These are phyloP conservation scores for Raphanus raphanistrum DNA, from an alignment of 345 rosid genomes.

Conservation along the genomic window DNA sequence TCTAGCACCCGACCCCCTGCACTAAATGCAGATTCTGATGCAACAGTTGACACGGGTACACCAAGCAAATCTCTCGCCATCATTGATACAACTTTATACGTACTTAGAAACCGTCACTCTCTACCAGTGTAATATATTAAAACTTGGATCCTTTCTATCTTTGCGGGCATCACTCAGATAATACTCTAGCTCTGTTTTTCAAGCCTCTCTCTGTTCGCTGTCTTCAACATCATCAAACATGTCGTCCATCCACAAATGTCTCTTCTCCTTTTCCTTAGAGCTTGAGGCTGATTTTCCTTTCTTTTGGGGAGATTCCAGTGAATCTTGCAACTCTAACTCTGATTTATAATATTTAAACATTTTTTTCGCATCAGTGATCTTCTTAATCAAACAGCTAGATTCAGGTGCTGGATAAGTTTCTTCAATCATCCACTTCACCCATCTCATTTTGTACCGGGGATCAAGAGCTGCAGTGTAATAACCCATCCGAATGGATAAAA, in stretches of 20 bases:
- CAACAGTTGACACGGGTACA: slow-evolving; percentile 14
- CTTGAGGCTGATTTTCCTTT: too few relatives aligned
- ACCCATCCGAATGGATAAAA: too few relatives aligned
- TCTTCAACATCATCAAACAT: too few relatives aligned
- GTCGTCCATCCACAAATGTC: too few relatives aligned
- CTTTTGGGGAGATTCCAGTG: too few relatives aligned
- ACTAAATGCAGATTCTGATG: slow-evolving; percentile 20
- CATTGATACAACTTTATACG: not conserved
- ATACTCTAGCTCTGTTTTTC: not conserved
- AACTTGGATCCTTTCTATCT: not conserved
- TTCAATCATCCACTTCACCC: slow-evolving; percentile 7
- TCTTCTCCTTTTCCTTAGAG: too few relatives aligned
- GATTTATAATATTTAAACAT: too few relatives aligned
- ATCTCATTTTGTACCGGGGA: not conserved
- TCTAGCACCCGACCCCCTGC: not conserved
- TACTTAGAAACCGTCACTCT: not conserved
- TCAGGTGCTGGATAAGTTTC: not conserved
- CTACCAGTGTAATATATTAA: slow-evolving; percentile 6
- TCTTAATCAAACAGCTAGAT: too few relatives aligned
- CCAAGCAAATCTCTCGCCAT: slow-evolving; percentile 28
- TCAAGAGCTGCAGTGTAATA: not conserved
- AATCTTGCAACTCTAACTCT: too few relatives aligned
- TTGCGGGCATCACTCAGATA: not conserved
- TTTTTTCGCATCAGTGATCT: too few relatives aligned
- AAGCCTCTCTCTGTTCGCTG: not conserved